Percentiles rank a stretch among this genome's conserved stretches.
Evolutionary conservation across 106 monocot genomes (phyloP).

Genomic region (Vanilla planifolia): DNA sequence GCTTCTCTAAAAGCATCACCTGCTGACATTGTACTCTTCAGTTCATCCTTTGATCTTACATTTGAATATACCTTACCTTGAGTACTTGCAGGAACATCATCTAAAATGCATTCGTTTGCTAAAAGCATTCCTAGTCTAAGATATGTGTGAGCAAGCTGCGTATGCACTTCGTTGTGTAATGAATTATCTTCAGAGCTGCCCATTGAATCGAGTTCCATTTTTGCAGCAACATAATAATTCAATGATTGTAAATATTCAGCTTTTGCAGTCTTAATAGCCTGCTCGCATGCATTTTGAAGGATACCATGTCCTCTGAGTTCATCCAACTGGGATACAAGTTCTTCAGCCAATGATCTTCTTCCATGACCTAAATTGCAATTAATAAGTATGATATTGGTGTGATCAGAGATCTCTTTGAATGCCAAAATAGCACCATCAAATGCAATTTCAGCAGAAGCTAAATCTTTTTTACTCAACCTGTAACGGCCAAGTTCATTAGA

Average conservation of each 20-base stretch:
- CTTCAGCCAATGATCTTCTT: conserved; percentile 88
- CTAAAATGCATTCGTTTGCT: conserved; percentile 51
- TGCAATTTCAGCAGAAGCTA: conserved; percentile 74
- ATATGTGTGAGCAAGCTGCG: conserved; percentile 87
- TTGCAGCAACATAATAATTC: conserved; percentile 71
- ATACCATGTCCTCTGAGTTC: conserved; percentile 33
- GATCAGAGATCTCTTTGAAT: conserved; percentile 85
- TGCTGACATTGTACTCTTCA: conserved; percentile 45
- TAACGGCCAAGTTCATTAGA: conserved; percentile 85
- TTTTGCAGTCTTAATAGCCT: conserved; percentile 67
- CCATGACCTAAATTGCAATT: conserved; percentile 95
- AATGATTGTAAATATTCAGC: conserved; percentile 74
- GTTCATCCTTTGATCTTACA: conserved; percentile 20
- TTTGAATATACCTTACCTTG: conserved; percentile 10
- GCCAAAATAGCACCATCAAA: conserved; percentile 77
- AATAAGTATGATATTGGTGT: conserved; percentile 88
- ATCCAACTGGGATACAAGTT: conserved; percentile 64
- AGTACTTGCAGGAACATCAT: conserved; percentile 20
- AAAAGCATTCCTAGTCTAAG: conserved; percentile 93
- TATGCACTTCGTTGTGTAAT: conserved; percentile 59
- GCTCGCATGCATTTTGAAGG: conserved; percentile 40
- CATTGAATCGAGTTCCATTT: conserved; percentile 39
- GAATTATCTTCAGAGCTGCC: conserved; percentile 25
- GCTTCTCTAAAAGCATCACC: conserved; percentile 91
- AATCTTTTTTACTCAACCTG: conserved; percentile 57